A percentile compares a stretch with the other conserved stretches of the same genome.
Conservation (phyloP, 75 land plant species). For the Pinus albicaulis region DNA sequence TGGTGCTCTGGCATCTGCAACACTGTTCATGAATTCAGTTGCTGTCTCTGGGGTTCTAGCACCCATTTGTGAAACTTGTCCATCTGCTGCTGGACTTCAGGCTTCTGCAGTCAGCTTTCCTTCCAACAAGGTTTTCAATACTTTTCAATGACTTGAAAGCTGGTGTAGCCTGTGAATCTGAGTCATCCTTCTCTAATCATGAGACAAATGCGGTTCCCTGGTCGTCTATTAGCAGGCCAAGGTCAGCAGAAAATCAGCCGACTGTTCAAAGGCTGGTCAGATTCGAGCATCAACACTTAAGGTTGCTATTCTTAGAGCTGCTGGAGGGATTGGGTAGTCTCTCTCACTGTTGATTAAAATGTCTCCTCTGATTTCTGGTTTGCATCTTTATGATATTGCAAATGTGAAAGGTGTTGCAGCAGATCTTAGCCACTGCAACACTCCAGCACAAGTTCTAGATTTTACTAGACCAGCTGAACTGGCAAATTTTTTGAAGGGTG, state of each 20-base stretch:
- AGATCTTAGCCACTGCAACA: constrained; percentile 95
- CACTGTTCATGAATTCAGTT: background rate
- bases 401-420: constrained; percentile 94
- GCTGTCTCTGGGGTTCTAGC: background rate
- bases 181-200: background rate
- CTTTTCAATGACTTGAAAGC: background rate
- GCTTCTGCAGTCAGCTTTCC: constrained; percentile 1
- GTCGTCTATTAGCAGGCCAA: background rate
- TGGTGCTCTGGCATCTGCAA: constrained; percentile 13
- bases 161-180: constrained; percentile 6
- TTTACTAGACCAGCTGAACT: constrained; percentile 82
- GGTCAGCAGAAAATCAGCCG: background rate
- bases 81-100: constrained; percentile 1
- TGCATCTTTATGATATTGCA: constrained; percentile 97
- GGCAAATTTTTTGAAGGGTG: constrained; percentile 77
- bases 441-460: constrained; percentile 97
- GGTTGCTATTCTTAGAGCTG: constrained; percentile 74
- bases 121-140: background rate
- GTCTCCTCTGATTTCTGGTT: constrained; percentile 87
- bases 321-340: constrained; percentile 97
- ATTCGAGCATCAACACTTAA: constrained; percentile 52
- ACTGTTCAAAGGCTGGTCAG: background rate
- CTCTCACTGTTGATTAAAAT: constrained; percentile 86
- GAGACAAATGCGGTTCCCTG: constrained; percentile 3
- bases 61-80: background rate